Percentiles rank a stretch among this genome's conserved stretches.
Evolutionary conservation across 495 filamentous ascomycete species (phyloP).

Genomic region (Talaromyces trachyspermus): DNA sequence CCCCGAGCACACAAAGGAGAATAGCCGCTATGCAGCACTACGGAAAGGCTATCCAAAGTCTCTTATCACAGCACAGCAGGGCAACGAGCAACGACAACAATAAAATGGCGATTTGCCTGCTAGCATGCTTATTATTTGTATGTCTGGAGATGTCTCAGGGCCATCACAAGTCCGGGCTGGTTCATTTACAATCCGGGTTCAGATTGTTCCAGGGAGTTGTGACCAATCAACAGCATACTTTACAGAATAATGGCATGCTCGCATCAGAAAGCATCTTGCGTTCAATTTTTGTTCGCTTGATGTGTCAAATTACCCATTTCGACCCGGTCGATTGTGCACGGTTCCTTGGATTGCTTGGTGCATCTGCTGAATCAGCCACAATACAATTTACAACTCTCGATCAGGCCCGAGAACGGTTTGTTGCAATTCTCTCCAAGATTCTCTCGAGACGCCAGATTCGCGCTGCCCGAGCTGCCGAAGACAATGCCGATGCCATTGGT

Average conservation of each 20-base stretch:
- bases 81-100: background rate
- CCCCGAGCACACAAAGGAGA: background rate
- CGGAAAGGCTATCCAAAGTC: conserved; percentile 35
- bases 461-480: background rate
- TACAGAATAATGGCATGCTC: background rate
- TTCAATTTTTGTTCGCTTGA: conserved; percentile 2
- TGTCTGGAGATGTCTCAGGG: conserved; percentile 32
- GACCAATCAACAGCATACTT: background rate
- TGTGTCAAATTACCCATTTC: conserved; percentile 6
- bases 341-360: background rate
- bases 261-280: background rate
- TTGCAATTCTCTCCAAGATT: background rate
- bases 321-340: conserved; percentile 2
- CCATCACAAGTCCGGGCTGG: conserved; percentile 16
- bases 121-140: conserved; percentile 46
- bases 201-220: conserved; percentile 13
- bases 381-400: background rate
- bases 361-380: background rate
- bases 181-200: conserved; percentile 16
- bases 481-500: background rate
- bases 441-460: background rate
- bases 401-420: background rate
- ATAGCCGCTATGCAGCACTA: conserved; percentile 40
- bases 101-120: conserved; percentile 25
- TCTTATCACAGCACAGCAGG: background rate